Conservation (phyloP, 768 basidiomycete species). For the Trametes maxima region DNA sequence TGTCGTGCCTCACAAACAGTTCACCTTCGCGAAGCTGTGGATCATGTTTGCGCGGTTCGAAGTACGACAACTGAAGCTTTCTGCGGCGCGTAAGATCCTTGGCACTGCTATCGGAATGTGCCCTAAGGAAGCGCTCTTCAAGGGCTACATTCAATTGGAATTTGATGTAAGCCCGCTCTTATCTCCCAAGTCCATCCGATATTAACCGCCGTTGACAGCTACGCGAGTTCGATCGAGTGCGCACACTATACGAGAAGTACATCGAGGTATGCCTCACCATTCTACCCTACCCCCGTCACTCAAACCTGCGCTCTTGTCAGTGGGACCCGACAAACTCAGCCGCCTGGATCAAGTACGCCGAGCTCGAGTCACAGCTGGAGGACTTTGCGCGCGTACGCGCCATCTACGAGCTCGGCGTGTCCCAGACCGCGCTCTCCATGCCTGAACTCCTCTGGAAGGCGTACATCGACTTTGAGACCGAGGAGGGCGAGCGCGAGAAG, state of each 20-base stretch:
- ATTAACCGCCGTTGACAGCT: conserved; percentile 49
- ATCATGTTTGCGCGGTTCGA: conserved; percentile 91
- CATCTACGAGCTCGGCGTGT: conserved; percentile 90
- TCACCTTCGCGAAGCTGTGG: conserved; percentile 99
- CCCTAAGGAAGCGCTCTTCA: conserved; percentile 94
- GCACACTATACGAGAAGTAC: conserved; percentile 91
- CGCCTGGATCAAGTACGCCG: conserved; percentile 96
- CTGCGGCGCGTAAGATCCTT: conserved; percentile 84
- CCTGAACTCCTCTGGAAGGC: conserved; percentile 94
- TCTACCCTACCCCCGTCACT: background rate
- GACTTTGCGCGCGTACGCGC: conserved; percentile 89
- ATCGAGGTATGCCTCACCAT: conserved; percentile 63
- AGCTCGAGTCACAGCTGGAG: conserved; percentile 84
- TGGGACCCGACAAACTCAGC: conserved; percentile 89
- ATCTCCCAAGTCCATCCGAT: background rate
- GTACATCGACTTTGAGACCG: conserved; percentile 95
- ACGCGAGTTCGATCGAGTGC: conserved; percentile 93
- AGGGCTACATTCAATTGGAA: conserved; percentile 93
- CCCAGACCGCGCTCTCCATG: conserved; percentile 87
- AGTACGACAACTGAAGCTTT: conserved; percentile 77
- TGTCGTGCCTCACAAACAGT: conserved; percentile 93
- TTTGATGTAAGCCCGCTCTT: conserved; percentile 62
- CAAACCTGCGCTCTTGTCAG: conserved; percentile 35
- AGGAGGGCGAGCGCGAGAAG: conserved; percentile 87
- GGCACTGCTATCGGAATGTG: conserved; percentile 94